phyloP scores from a whole-genome alignment of 2,329 filamentous ascomycete genomes.

The Xylaria sp. region DNA sequence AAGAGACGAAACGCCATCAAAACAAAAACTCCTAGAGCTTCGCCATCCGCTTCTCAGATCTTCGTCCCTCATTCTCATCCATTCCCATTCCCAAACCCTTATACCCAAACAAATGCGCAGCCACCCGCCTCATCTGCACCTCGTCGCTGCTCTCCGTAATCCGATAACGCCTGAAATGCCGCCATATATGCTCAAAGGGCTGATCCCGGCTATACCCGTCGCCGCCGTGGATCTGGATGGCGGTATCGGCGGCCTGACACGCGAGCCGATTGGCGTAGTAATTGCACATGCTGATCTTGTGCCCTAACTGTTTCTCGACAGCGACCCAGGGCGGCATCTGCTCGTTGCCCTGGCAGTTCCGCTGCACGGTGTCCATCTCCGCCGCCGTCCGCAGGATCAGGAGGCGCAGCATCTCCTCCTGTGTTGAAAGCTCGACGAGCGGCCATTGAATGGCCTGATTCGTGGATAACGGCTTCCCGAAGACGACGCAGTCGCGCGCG shows the following conservation, averaged over 20 bases:
- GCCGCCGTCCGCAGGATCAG: constrained; percentile 56
- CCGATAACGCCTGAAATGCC: constrained; percentile 57
- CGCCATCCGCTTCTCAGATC: not conserved
- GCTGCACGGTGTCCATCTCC: constrained; percentile 54
- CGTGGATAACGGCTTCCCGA: constrained; percentile 50
- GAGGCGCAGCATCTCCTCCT: constrained; percentile 56
- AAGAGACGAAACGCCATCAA: not conserved
- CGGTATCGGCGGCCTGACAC: constrained; percentile 55
- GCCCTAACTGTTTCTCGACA: constrained; percentile 54
- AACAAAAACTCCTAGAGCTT: constrained; percentile 1
- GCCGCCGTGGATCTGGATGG: constrained; percentile 58
- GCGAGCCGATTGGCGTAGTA: constrained; percentile 59
- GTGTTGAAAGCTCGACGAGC: constrained; percentile 56
- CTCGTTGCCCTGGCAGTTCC: constrained; percentile 25
- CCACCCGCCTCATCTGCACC: constrained; percentile 55
- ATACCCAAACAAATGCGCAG: constrained; percentile 37
- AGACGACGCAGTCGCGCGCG: constrained; percentile 49
- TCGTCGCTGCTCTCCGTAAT: constrained; percentile 62
- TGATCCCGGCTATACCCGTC: constrained; percentile 51
- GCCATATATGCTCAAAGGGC: constrained; percentile 61
- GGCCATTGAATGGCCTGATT: constrained; percentile 62
- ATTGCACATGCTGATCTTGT: constrained; percentile 62
- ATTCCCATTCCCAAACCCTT: constrained; percentile 16
- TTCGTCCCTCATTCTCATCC: not conserved
- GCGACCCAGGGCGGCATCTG: constrained; percentile 39